phyloP scores from a whole-genome alignment of 169 alveolate genomes.

The Plasmodium ovale region DNA sequence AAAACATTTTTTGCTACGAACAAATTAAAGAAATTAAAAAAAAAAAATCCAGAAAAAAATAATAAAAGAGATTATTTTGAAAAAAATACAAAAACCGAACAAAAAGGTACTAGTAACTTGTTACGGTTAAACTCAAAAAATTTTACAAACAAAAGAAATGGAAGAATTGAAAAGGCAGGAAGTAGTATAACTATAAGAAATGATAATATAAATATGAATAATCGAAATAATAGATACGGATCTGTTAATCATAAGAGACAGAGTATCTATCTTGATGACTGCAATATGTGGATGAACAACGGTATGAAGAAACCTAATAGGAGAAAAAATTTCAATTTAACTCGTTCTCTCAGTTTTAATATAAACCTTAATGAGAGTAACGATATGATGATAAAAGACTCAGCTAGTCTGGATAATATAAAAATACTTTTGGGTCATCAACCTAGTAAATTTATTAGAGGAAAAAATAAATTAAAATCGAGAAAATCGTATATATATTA shows the following conservation, averaged over 20 bases:
- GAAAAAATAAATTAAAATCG: constrained; percentile 17
- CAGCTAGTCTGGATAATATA: constrained; percentile 32
- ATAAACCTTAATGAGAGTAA: constrained; percentile 7
- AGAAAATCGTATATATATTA: constrained; percentile 26
- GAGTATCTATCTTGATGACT: constrained; percentile 57
- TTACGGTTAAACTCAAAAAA: not conserved
- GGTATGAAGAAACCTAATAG: constrained; percentile 24
- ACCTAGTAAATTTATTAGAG: constrained; percentile 35
- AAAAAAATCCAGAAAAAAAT: not conserved
- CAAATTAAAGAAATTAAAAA: not conserved
- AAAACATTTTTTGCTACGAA: not conserved
- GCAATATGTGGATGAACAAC: constrained; percentile 61
- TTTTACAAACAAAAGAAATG: not conserved
- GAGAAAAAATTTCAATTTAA: constrained; percentile 11
- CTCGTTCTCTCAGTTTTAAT: constrained; percentile 49
- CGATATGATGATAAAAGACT: constrained; percentile 38
- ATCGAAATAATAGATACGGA: not conserved
- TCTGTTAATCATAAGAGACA: constrained; percentile 1
- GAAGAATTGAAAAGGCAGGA: not conserved
- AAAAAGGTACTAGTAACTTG: too few species aligned
- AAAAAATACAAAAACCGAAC: too few species aligned
- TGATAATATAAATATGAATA: not conserved
- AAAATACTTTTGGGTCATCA: constrained; percentile 20
- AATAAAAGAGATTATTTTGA: not conserved
- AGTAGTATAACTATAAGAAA: not conserved